Conservation (phyloP, 129 eudicot genomes). For the Gnaphalium uliginosum region DNA sequence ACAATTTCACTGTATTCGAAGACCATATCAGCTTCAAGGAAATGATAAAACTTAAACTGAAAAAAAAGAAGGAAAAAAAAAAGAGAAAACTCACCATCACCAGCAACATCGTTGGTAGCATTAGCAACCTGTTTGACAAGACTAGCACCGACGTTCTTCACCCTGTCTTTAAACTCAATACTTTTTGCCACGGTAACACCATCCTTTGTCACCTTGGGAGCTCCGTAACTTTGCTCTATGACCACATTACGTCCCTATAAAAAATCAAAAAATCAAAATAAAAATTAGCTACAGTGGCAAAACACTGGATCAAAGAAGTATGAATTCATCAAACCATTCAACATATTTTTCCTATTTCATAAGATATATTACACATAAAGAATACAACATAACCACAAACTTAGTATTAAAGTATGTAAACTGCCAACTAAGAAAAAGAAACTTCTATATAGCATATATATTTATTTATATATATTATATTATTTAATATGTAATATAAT, state of each 20-base stretch:
- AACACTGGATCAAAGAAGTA: neutral
- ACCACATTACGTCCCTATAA: conserved; percentile 87
- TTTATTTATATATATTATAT: no score
- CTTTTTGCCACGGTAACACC: conserved; percentile 95
- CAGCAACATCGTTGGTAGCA: conserved; percentile 90
- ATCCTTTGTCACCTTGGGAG: conserved; percentile 94
- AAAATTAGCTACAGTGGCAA: conserved; percentile 1
- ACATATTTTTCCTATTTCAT: neutral
- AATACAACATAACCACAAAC: neutral
- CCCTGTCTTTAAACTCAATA: conserved; percentile 75
- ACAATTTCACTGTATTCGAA: neutral
- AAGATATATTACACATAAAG: neutral
- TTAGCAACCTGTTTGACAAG: conserved; percentile 89
- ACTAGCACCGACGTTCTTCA: conserved; percentile 80
- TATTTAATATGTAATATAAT: no score
- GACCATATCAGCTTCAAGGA: neutral
- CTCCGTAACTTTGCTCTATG: conserved; percentile 81
- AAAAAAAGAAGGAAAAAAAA: no score
- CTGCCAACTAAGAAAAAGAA: neutral
- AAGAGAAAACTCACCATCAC: conserved; percentile 70
- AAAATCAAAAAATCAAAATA: conserved; percentile 6
- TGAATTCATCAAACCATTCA: neutral
- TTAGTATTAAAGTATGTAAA: neutral
- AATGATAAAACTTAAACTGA: neutral
- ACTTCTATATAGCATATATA: neutral